These are phyloP conservation scores for Avena atlantica DNA, from an alignment of 176 grass and related monocot species.

Conservation along the genomic window DNA sequence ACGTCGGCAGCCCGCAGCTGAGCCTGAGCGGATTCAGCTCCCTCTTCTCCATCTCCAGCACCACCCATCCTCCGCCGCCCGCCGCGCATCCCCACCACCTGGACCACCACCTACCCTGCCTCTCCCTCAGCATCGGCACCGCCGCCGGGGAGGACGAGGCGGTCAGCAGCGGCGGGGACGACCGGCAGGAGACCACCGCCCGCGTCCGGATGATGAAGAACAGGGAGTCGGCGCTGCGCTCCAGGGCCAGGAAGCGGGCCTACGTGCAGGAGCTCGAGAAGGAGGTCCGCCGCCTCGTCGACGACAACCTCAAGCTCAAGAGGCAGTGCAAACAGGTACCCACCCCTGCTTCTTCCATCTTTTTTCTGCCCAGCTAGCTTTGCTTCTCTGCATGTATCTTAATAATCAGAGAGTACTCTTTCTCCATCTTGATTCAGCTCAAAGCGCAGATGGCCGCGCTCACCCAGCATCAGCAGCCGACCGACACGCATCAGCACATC, in stretches of 20 bases:
- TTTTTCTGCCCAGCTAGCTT: too few relatives aligned
- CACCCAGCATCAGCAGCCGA: neutral
- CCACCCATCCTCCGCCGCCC: neutral
- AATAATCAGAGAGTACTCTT: too few relatives aligned
- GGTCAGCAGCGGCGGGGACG: too few relatives aligned
- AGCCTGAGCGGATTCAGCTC: conserved; percentile 59
- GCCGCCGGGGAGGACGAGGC: neutral
- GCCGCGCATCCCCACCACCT: neutral
- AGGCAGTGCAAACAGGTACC: conserved; percentile 44
- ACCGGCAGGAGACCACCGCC: too few relatives aligned
- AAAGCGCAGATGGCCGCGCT: conserved; percentile 24
- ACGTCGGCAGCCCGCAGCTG: conserved; percentile 43
- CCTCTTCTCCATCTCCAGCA: conserved; percentile 48
- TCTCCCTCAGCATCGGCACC: conserved; percentile 41
- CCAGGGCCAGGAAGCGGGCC: too few relatives aligned
- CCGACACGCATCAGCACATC: too few relatives aligned
- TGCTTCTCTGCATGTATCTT: too few relatives aligned
- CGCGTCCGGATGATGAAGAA: conserved; percentile 52
- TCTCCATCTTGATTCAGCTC: neutral
- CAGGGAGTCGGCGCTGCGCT: conserved; percentile 42
- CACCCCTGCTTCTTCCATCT: too few relatives aligned
- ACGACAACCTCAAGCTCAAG: too few relatives aligned
- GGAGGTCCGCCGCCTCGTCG: too few relatives aligned
- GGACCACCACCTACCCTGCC: neutral
- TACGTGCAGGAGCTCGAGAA: too few relatives aligned